Conservation (phyloP, 2,329 filamentous ascomycete species). For the Fusarium tanahbumbuense region DNA sequence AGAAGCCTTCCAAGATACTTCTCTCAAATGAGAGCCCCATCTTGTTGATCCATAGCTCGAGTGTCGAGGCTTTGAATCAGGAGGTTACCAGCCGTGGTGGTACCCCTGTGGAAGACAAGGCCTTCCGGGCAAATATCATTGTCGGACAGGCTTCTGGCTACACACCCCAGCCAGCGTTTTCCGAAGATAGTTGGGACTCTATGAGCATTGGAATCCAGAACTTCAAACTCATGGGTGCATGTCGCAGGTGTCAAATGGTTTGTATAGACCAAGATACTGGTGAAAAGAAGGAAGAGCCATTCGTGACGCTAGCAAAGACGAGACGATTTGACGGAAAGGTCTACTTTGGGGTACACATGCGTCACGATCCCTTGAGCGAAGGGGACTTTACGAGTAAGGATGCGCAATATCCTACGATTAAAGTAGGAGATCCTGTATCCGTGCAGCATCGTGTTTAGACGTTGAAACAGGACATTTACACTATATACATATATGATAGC, state of each 20-base stretch:
- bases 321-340: slow-evolving; percentile 85
- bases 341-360: slow-evolving; percentile 88
- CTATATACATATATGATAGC: too few species aligned
- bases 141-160: slow-evolving; percentile 59
- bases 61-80: slow-evolving; percentile 80
- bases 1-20: slow-evolving; percentile 67
- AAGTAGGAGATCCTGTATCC: slow-evolving; percentile 60
- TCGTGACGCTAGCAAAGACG: slow-evolving; percentile 87
- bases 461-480: not conserved
- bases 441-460: slow-evolving; percentile 30
- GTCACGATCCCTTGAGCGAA: slow-evolving; percentile 52
- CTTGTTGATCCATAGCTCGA: slow-evolving; percentile 82
- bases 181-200: slow-evolving; percentile 81
- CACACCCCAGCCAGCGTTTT: slow-evolving; percentile 69
- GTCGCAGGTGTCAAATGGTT: slow-evolving; percentile 94
- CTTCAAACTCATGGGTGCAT: slow-evolving; percentile 83
- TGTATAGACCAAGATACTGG: slow-evolving; percentile 90
- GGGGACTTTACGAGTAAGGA: slow-evolving; percentile 20
- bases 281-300: slow-evolving; percentile 83
- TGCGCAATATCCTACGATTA: slow-evolving; percentile 55
- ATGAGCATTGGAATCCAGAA: slow-evolving; percentile 72
- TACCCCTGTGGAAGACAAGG: slow-evolving; percentile 74
- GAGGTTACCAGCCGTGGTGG: slow-evolving; percentile 73
- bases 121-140: slow-evolving; percentile 91
- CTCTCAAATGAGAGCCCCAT: slow-evolving; percentile 96